These are phyloP conservation scores for Penicillium polonicum DNA, from an alignment of 2,329 filamentous ascomycete species.

Conservation along the genomic window DNA sequence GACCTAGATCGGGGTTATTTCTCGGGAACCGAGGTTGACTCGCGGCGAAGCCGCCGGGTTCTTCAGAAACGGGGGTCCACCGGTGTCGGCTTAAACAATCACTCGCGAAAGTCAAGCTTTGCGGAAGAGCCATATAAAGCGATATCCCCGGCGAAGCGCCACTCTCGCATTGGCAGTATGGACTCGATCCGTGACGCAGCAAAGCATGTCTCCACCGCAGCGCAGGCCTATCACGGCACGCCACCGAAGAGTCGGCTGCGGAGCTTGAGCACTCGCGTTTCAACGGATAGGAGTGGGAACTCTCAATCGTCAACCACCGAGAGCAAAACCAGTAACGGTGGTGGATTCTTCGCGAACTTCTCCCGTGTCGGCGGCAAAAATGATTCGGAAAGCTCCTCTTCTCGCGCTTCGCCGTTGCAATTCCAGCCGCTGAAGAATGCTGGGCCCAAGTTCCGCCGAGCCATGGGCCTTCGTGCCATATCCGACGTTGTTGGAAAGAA, in stretches of 20 bases:
- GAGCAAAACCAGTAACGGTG: slow-evolving; percentile 43
- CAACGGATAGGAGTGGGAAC: slow-evolving; percentile 36
- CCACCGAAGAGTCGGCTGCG: slow-evolving; percentile 53
- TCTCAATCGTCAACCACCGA: slow-evolving; percentile 56
- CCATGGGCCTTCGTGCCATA: slow-evolving; percentile 74
- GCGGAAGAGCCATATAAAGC: slow-evolving; percentile 70
- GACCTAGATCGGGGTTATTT: slow-evolving; percentile 90
- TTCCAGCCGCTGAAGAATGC: slow-evolving; percentile 57
- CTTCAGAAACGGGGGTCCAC: slow-evolving; percentile 68
- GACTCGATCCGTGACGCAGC: slow-evolving; percentile 67
- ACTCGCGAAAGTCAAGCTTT: slow-evolving; percentile 73
- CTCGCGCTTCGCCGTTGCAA: slow-evolving; percentile 50
- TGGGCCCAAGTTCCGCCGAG: slow-evolving; percentile 57
- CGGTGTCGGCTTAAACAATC: slow-evolving; percentile 41
- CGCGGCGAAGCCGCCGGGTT: slow-evolving; percentile 67
- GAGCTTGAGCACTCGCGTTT: slow-evolving; percentile 59
- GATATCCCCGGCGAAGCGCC: slow-evolving; percentile 65
- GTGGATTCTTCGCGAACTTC: slow-evolving; percentile 44
- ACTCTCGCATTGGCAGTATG: slow-evolving; percentile 75
- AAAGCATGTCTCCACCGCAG: slow-evolving; percentile 53
- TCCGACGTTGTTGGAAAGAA: slow-evolving; percentile 69
- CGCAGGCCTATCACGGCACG: slow-evolving; percentile 67
- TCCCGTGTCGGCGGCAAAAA: slow-evolving; percentile 44
- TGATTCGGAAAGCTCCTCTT: slow-evolving; percentile 49
- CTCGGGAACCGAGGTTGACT: slow-evolving; percentile 81